These are phyloP conservation scores for Penicillium crystallinum DNA, from an alignment of 495 filamentous ascomycete species.

Conservation along the genomic window DNA sequence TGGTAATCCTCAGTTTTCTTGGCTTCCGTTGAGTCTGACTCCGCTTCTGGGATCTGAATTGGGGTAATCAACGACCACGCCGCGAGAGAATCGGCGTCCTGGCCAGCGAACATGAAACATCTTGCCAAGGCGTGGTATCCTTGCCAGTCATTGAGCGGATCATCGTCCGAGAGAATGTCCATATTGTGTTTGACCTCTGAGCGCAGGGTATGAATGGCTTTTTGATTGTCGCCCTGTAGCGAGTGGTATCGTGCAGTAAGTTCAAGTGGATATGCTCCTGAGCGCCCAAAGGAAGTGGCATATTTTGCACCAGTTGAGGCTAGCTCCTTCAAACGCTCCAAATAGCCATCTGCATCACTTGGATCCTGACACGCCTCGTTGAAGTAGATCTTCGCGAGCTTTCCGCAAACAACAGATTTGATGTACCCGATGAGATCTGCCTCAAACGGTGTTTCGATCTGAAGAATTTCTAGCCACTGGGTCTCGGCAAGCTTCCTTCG, in stretches of 20 bases:
- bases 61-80: slow-evolving; percentile 18
- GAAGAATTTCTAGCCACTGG: slow-evolving; percentile 7
- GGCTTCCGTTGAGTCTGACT: background rate
- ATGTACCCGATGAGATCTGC: background rate
- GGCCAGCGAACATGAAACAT: slow-evolving; percentile 13
- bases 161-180: slow-evolving; percentile 40
- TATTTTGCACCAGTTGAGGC: background rate
- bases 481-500: slow-evolving; percentile 1
- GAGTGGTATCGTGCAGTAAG: slow-evolving; percentile 25
- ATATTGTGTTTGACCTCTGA: slow-evolving; percentile 28
- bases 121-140: slow-evolving; percentile 28
- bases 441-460: background rate
- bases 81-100: slow-evolving; percentile 12
- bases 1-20: background rate
- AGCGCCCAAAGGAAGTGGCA: too few species aligned
- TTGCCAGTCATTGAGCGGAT: slow-evolving; percentile 37
- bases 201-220: slow-evolving; percentile 23
- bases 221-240: slow-evolving; percentile 18
- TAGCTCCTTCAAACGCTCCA: slow-evolving; percentile 1
- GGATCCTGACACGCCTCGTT: background rate
- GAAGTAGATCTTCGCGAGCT: background rate
- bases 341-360: background rate
- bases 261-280: background rate
- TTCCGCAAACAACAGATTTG: background rate
- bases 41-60: background rate